Evolutionary conservation across 2,329 filamentous ascomycete species (phyloP).

Genomic region (Pseudohalonectria lignicola): DNA sequence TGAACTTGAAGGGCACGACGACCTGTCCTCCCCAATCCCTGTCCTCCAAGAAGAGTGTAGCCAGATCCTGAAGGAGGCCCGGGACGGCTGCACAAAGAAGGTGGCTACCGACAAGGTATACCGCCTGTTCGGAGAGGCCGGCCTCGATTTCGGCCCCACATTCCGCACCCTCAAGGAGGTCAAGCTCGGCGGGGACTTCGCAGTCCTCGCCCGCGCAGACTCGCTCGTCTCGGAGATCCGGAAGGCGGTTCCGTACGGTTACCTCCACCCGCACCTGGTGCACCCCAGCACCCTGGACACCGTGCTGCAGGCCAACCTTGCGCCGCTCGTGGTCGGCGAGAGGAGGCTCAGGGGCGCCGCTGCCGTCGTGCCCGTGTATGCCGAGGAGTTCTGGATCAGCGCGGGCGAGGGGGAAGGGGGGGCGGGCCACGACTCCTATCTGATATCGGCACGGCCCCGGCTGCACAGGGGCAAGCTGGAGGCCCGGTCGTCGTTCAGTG

Average conservation of each 20-base stretch:
- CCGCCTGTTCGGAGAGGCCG: constrained; percentile 3
- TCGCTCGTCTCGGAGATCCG: background rate
- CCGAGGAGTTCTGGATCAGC: constrained; percentile 5
- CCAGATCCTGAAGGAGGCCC: background rate
- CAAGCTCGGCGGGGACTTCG: constrained; percentile 4
- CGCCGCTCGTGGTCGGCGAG: background rate
- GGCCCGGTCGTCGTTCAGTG: constrained; percentile 6
- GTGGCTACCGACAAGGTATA: constrained; percentile 3
- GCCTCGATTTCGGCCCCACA: constrained; percentile 12
- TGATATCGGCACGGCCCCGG: constrained; percentile 6
- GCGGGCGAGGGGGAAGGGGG: background rate
- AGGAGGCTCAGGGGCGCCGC: background rate
- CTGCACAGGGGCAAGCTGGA: constrained; percentile 6
- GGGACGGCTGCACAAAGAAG: constrained; percentile 7
- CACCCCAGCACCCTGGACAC: constrained; percentile 12
- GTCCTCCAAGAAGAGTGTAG: background rate
- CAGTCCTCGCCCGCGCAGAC: background rate
- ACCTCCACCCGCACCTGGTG: constrained; percentile 8
- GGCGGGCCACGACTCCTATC: constrained; percentile 8
- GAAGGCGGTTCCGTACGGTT: constrained; percentile 7
- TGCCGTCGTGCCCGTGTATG: constrained; percentile 6
- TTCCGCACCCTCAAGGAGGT: constrained; percentile 8
- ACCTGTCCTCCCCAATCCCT: background rate
- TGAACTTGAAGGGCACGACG: constrained; percentile 3
- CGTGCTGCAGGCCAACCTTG: constrained; percentile 1